These are phyloP conservation scores for Pseudozyma sp. DNA, from an alignment of 1,284 basidiomycete species.

Conservation along the genomic window DNA sequence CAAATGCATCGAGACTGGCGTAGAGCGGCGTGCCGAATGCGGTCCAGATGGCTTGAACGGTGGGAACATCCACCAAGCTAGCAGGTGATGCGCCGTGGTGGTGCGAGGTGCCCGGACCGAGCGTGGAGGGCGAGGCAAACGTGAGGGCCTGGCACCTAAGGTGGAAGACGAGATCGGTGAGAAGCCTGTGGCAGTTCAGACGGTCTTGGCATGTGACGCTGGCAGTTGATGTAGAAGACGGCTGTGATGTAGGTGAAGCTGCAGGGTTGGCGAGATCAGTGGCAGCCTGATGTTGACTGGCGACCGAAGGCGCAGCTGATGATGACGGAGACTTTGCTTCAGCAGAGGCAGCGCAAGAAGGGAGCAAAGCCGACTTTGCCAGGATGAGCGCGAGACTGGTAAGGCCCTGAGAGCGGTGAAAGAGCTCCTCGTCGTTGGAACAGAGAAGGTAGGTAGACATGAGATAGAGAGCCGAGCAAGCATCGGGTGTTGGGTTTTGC, in stretches of 20 bases:
- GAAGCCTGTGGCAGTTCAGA: slow-evolving; percentile 27
- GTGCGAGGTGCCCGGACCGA: neutral
- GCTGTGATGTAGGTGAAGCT: slow-evolving; percentile 4
- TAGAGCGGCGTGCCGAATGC: slow-evolving; percentile 26
- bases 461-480: slow-evolving; percentile 39
- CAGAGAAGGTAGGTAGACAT: slow-evolving; percentile 35
- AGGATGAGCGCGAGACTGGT: slow-evolving; percentile 29
- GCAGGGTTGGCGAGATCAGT: neutral
- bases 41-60: slow-evolving; percentile 33
- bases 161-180: slow-evolving; percentile 36
- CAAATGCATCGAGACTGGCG: slow-evolving; percentile 25
- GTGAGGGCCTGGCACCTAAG: slow-evolving; percentile 29
- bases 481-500: slow-evolving; percentile 32
- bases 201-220: slow-evolving; percentile 17
- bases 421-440: slow-evolving; percentile 27
- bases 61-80: slow-evolving; percentile 17
- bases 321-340: neutral
- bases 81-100: slow-evolving; percentile 5
- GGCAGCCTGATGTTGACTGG: slow-evolving; percentile 7
- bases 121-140: slow-evolving; percentile 9
- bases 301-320: slow-evolving; percentile 1
- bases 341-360: slow-evolving; percentile 5
- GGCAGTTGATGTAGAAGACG: neutral
- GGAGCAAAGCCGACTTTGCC: slow-evolving; percentile 23
- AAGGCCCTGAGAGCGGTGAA: slow-evolving; percentile 22